phyloP scores from a whole-genome alignment of 768 basidiomycete species.

The Phaeotremella skinneri region DNA sequence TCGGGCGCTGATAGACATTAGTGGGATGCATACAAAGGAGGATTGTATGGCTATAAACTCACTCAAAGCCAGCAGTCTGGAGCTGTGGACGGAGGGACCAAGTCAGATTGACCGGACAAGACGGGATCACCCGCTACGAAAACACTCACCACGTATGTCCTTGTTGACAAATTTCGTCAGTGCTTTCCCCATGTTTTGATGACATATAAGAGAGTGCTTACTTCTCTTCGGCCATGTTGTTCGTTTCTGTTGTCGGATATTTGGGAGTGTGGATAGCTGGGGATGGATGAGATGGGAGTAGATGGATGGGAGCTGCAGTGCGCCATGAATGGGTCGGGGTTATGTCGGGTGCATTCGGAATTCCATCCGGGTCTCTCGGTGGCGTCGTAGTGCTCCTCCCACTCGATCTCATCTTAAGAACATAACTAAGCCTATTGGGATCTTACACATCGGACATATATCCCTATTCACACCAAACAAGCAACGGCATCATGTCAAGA shows the following conservation, averaged over 20 bases:
- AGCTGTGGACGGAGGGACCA: conserved; percentile 54
- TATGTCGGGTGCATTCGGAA: background rate
- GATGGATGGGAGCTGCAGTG: too few relatives aligned
- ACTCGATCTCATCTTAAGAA: too few relatives aligned
- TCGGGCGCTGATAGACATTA: conserved; percentile 32
- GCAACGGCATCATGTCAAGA: conserved; percentile 31
- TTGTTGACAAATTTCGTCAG: conserved; percentile 11
- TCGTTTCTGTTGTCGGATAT: conserved; percentile 1
- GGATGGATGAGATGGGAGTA: background rate
- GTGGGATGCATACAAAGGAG: conserved; percentile 18
- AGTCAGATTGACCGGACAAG: background rate
- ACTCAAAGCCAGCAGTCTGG: conserved; percentile 92
- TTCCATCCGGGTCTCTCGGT: too few relatives aligned
- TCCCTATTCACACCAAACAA: background rate
- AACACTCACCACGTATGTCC: conserved; percentile 46
- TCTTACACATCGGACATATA: background rate
- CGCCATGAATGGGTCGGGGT: background rate
- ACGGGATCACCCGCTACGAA: too few relatives aligned
- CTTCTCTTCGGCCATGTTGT: conserved; percentile 38
- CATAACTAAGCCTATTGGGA: too few relatives aligned
- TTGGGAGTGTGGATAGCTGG: background rate
- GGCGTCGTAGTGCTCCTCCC: background rate
- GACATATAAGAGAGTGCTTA: conserved; percentile 14
- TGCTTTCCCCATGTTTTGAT: background rate
- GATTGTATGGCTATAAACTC: conserved; percentile 21